Conservation (phyloP, 2,329 filamentous ascomycete genomes). For the Hypoxylon sp. region DNA sequence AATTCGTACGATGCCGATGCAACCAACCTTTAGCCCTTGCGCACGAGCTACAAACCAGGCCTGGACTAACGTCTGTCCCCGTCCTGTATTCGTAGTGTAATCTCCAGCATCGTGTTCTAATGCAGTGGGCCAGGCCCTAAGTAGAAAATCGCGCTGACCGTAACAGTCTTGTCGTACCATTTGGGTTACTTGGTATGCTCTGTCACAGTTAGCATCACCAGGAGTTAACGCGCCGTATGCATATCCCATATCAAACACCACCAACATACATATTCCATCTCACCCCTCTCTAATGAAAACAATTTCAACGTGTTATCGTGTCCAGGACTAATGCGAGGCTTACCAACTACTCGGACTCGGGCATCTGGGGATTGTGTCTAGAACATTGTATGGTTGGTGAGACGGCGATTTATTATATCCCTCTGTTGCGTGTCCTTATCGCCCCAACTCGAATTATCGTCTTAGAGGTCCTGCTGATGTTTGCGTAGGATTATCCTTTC, state of each 20-base stretch:
- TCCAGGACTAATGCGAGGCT: too few relatives aligned
- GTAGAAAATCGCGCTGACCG: neutral
- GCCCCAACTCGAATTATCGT: constrained; percentile 17
- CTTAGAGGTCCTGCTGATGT: constrained; percentile 9
- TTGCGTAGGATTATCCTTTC: constrained; percentile 22
- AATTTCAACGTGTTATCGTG: too few relatives aligned
- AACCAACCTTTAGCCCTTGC: constrained; percentile 29
- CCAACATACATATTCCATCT: constrained; percentile 22
- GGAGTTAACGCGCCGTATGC: constrained; percentile 2
- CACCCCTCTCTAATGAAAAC: too few relatives aligned
- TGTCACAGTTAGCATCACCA: constrained; percentile 13
- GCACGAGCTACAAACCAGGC: constrained; percentile 5
- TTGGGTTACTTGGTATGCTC: constrained; percentile 16
- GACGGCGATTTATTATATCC: too few relatives aligned
- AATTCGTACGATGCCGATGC: constrained; percentile 17
- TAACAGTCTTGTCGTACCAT: constrained; percentile 10
- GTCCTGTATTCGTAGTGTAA: constrained; percentile 14
- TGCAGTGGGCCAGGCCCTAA: constrained; percentile 13
- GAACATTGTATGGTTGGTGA: too few relatives aligned
- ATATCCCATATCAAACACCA: constrained; percentile 6
- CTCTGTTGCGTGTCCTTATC: too few relatives aligned
- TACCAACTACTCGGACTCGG: too few relatives aligned
- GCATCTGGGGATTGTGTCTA: too few relatives aligned
- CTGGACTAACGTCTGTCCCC: constrained; percentile 8
- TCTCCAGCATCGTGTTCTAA: constrained; percentile 11